A percentile compares a stretch with the other conserved stretches of the same genome.
phyloP scores from a whole-genome alignment of 768 basidiomycete genomes.

The Gloeostereum incarnatum region DNA sequence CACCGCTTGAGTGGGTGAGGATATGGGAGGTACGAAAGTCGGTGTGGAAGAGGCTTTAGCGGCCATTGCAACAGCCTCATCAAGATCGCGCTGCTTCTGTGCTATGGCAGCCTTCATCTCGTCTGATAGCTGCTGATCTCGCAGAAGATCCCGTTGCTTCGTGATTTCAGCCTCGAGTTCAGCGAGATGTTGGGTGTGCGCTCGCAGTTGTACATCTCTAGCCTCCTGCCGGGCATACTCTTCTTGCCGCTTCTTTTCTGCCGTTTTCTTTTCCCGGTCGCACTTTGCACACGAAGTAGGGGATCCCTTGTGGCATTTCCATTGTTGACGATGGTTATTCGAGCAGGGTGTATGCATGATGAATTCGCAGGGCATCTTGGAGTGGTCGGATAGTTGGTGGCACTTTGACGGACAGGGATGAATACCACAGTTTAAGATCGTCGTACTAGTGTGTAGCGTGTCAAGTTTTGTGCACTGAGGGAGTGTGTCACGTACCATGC shows the following conservation, averaged over 20 bases:
- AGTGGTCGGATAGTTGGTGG: conserved; percentile 45
- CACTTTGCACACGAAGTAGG: conserved; percentile 35
- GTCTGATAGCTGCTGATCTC: conserved; percentile 25
- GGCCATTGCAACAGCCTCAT: conserved; percentile 14
- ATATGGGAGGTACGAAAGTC: conserved; percentile 1
- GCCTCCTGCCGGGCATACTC: conserved; percentile 32
- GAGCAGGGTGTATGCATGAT: conserved; percentile 29
- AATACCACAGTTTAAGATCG: conserved; percentile 34
- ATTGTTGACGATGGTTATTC: conserved; percentile 30
- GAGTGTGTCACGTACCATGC: conserved; percentile 37
- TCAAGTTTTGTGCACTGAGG: background rate
- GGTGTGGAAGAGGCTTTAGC: conserved; percentile 2
- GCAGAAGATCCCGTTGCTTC: conserved; percentile 17
- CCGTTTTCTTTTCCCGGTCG: conserved; percentile 30
- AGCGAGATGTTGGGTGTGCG: conserved; percentile 30
- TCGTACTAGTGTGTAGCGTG: conserved; percentile 26
- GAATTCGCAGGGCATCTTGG: conserved; percentile 38
- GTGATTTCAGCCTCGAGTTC: conserved; percentile 33
- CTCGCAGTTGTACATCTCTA: conserved; percentile 33
- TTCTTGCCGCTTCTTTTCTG: conserved; percentile 27
- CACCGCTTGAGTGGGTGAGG: background rate
- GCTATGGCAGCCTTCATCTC: conserved; percentile 24
- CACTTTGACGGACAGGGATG: conserved; percentile 55
- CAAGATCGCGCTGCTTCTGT: conserved; percentile 38
- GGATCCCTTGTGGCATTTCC: conserved; percentile 31